phyloP scores from a whole-genome alignment of 202 grass and related monocot genomes.

The Musa balbisiana region DNA sequence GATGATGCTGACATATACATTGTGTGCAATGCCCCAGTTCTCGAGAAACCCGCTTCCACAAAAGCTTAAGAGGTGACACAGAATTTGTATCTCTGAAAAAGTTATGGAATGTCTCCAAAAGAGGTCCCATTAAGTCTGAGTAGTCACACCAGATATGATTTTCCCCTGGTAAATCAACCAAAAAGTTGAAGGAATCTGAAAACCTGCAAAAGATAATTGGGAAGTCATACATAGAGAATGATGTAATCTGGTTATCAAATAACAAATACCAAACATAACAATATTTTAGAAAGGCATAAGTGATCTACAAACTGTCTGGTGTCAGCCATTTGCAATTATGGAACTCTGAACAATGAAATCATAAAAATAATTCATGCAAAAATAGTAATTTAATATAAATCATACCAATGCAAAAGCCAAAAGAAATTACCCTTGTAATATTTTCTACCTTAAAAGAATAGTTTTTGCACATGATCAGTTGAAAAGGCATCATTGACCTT shows the following conservation, averaged over 20 bases:
- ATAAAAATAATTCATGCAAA: too few relatives aligned
- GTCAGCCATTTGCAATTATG: too few relatives aligned
- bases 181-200: slow-evolving; percentile 74
- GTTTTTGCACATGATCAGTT: too few relatives aligned
- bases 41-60: slow-evolving; percentile 63
- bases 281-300: too few relatives aligned
- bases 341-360: too few relatives aligned
- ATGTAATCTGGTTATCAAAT: not conserved
- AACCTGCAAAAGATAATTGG: slow-evolving; percentile 39
- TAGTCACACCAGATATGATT: slow-evolving; percentile 82
- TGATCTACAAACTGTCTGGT: too few relatives aligned
- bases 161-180: slow-evolving; percentile 43
- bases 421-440: too few relatives aligned
- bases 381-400: too few relatives aligned
- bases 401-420: too few relatives aligned
- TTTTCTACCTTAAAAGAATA: too few relatives aligned
- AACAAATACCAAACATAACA: too few relatives aligned
- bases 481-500: too few relatives aligned
- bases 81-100: slow-evolving; percentile 45
- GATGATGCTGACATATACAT: slow-evolving; percentile 83
- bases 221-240: not conserved
- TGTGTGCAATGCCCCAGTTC: slow-evolving; percentile 73
- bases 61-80: slow-evolving; percentile 41
- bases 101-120: slow-evolving; percentile 78
- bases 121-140: slow-evolving; percentile 67